Conservation (phyloP, 202 grass and related monocot species). For the Dendrocalamus latiflorus region DNA sequence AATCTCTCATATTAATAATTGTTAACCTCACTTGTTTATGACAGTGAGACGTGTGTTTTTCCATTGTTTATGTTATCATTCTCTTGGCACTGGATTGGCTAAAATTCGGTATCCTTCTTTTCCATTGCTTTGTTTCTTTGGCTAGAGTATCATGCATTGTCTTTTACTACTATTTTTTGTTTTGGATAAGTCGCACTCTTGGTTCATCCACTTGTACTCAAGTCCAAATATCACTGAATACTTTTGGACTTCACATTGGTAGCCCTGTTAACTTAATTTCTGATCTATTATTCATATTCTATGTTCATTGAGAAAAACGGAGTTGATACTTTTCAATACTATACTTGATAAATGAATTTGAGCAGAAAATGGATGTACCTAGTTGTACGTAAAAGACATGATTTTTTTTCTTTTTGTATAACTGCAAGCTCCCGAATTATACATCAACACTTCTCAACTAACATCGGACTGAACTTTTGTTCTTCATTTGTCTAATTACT, state of each 20-base stretch:
- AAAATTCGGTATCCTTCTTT: neutral
- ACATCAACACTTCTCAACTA: neutral
- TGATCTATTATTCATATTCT: neutral
- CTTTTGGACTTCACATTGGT: neutral
- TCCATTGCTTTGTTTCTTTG: neutral
- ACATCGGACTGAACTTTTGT: neutral
- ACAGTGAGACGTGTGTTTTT: neutral
- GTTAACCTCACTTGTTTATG: neutral
- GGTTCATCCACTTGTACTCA: neutral
- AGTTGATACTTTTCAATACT: neutral
- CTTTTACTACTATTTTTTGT: neutral
- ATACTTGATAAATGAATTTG: neutral
- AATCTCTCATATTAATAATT: conserved; percentile 9
- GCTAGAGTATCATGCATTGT: neutral
- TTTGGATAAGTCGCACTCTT: neutral
- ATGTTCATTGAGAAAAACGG: neutral
- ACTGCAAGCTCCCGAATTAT: neutral
- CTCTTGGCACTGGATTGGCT: neutral
- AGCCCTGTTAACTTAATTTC: neutral
- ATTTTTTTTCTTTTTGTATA: no score
- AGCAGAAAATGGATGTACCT: neutral
- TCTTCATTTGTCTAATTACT: neutral
- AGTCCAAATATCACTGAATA: neutral
- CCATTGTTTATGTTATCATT: conserved; percentile 28
- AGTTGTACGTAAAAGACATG: neutral